phyloP scores from a whole-genome alignment of 108 stramenopile genomes.

The Discostella stelligeroides region DNA sequence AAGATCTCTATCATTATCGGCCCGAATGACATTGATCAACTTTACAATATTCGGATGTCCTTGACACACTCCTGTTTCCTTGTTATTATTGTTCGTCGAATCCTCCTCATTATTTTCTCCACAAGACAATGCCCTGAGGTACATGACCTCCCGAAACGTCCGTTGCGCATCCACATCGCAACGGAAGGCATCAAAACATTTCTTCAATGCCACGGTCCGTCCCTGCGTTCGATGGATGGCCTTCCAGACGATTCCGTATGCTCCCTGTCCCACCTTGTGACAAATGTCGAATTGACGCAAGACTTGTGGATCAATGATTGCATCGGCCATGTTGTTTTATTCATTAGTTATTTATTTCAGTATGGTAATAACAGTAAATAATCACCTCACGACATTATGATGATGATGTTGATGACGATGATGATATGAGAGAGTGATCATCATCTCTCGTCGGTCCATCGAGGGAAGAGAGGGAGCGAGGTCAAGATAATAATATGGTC shows the following conservation, averaged over 20 bases:
- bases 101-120: too few relatives aligned
- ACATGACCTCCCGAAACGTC: constrained; percentile 84
- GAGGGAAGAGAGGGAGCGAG: too few relatives aligned
- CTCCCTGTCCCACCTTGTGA: constrained; percentile 53
- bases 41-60: constrained; percentile 87
- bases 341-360: not conserved
- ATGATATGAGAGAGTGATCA: too few relatives aligned
- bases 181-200: constrained; percentile 89
- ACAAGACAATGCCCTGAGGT: constrained; percentile 56
- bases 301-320: constrained; percentile 41
- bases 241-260: constrained; percentile 87
- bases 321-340: constrained; percentile 61
- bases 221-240: constrained; percentile 69
- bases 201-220: constrained; percentile 77
- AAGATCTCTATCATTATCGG: constrained; percentile 84
- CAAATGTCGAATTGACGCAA: constrained; percentile 41
- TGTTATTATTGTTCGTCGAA: too few relatives aligned
- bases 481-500: too few relatives aligned
- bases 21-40: constrained; percentile 71
- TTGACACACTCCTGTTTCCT: too few relatives aligned
- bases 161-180: constrained; percentile 78
- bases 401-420: too few relatives aligned
- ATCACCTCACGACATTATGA: too few relatives aligned
- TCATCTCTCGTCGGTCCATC: too few relatives aligned
- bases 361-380: too few relatives aligned